Conservation (phyloP, 306 rosid species). For the Castanea sativa region DNA sequence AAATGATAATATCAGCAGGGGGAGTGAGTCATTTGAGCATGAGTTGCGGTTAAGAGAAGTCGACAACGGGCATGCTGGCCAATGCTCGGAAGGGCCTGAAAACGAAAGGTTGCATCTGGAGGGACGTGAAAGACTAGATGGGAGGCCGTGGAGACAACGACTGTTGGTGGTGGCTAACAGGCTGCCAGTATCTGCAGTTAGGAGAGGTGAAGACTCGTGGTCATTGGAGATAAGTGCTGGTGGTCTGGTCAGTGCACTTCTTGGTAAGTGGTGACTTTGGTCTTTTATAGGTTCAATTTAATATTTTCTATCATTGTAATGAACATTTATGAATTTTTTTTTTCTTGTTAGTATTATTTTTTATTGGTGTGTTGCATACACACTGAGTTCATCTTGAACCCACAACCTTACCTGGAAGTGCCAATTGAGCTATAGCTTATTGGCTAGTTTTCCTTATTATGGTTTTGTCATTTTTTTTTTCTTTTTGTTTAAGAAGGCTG, state of each 20-base stretch:
- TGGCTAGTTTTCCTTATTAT: slow-evolving; percentile 3
- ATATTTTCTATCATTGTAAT: not conserved
- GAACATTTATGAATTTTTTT: not conserved
- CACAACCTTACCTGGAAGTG: too few species aligned
- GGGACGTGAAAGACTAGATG: slow-evolving; percentile 44
- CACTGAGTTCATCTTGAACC: too few species aligned
- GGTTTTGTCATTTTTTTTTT: too few species aligned
- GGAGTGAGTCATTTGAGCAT: slow-evolving; percentile 46
- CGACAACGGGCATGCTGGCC: slow-evolving; percentile 38
- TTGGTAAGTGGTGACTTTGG: slow-evolving; percentile 47
- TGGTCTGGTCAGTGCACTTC: slow-evolving; percentile 81
- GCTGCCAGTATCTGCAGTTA: slow-evolving; percentile 81
- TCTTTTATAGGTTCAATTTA: not conserved
- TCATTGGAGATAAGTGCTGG: slow-evolving; percentile 87
- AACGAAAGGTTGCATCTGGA: slow-evolving; percentile 31
- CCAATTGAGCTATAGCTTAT: too few species aligned
- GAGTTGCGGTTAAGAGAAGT: slow-evolving; percentile 48
- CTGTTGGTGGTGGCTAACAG: slow-evolving; percentile 93
- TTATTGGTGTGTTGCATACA: not conserved
- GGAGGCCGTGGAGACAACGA: slow-evolving; percentile 51
- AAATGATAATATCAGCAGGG: slow-evolving; percentile 34
- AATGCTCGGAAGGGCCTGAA: slow-evolving; percentile 44
- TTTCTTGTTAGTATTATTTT: slow-evolving; percentile 1
- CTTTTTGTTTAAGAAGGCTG: not conserved
- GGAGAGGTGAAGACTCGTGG: slow-evolving; percentile 86